Percentiles rank a stretch among this genome's conserved stretches.
Conservation (phyloP, 306 rosid genomes). For the Lablab purpureus region DNA sequence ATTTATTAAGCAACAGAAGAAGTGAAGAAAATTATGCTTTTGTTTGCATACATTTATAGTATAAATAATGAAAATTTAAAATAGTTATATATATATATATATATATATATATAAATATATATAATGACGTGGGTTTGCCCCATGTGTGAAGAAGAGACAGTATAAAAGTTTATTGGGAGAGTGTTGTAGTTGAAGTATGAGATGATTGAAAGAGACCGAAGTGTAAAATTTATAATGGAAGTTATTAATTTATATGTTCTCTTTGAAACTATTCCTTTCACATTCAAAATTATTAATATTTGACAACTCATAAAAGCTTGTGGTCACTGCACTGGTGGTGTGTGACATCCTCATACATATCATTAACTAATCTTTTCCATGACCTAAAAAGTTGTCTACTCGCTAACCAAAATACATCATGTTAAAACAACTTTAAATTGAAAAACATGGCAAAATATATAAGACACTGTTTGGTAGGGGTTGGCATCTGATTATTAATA, state of each 20-base stretch:
- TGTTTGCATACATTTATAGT: no score
- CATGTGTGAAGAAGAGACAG: no score
- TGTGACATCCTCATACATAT: slow-evolving; percentile 38
- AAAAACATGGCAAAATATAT: no score
- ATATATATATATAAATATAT: no score
- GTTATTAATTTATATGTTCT: neutral
- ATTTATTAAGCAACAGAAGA: no score
- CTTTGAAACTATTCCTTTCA: neutral
- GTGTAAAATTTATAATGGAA: neutral
- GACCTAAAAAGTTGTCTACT: slow-evolving; percentile 43
- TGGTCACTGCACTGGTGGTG: slow-evolving; percentile 14
- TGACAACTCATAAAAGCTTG: slow-evolving; percentile 40
- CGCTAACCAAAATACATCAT: slow-evolving; percentile 15
- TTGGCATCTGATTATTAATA: no score
- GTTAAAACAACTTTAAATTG: slow-evolving; percentile 18
- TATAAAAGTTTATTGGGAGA: neutral
- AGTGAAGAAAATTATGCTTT: no score
- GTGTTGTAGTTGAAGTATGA: neutral
- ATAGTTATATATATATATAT: no score
- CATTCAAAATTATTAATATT: slow-evolving; percentile 30
- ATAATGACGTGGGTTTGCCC: no score
- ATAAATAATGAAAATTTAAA: no score
- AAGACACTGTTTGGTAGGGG: no score
- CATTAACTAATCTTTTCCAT: slow-evolving; percentile 21
- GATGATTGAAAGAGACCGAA: neutral